Conservation (phyloP, 2,329 filamentous ascomycete species). For the Scleromitrula shiraiana region DNA sequence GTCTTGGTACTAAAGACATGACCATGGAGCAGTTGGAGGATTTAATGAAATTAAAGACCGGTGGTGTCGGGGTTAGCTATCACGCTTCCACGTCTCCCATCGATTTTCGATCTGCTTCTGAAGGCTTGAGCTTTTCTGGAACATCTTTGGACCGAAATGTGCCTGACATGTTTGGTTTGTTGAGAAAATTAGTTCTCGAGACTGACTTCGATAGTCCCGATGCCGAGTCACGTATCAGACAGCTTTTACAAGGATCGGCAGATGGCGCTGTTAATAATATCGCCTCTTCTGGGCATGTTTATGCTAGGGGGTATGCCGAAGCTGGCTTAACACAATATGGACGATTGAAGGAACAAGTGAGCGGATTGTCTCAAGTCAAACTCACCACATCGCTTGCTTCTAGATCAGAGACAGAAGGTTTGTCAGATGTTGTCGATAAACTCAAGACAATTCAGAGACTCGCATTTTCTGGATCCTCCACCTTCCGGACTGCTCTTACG, state of each 20-base stretch:
- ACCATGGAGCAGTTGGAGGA: slow-evolving; percentile 95
- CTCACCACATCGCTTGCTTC: slow-evolving; percentile 72
- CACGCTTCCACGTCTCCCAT: slow-evolving; percentile 72
- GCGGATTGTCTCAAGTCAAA: slow-evolving; percentile 84
- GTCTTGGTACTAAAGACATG: slow-evolving; percentile 79
- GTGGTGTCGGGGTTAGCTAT: slow-evolving; percentile 78
- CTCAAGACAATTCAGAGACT: slow-evolving; percentile 78
- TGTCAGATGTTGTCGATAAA: slow-evolving; percentile 70
- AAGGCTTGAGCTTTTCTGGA: slow-evolving; percentile 78
- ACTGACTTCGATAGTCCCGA: slow-evolving; percentile 84
- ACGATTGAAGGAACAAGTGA: slow-evolving; percentile 73
- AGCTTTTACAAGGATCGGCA: slow-evolving; percentile 77
- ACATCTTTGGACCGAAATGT: slow-evolving; percentile 88
- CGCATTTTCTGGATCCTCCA: slow-evolving; percentile 58
- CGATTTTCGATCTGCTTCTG: slow-evolving; percentile 61
- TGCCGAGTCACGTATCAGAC: slow-evolving; percentile 72
- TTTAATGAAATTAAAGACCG: slow-evolving; percentile 90
- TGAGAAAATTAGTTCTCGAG: slow-evolving; percentile 72
- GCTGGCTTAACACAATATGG: slow-evolving; percentile 67
- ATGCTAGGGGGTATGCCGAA: slow-evolving; percentile 76
- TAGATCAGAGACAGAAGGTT: slow-evolving; percentile 58
- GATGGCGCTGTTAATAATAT: slow-evolving; percentile 89
- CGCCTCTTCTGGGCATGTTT: slow-evolving; percentile 82
- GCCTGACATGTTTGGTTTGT: slow-evolving; percentile 79
- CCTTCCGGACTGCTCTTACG: slow-evolving; percentile 73